Conservation (phyloP, 176 grass and related monocot species). For the Oryza nivara region DNA sequence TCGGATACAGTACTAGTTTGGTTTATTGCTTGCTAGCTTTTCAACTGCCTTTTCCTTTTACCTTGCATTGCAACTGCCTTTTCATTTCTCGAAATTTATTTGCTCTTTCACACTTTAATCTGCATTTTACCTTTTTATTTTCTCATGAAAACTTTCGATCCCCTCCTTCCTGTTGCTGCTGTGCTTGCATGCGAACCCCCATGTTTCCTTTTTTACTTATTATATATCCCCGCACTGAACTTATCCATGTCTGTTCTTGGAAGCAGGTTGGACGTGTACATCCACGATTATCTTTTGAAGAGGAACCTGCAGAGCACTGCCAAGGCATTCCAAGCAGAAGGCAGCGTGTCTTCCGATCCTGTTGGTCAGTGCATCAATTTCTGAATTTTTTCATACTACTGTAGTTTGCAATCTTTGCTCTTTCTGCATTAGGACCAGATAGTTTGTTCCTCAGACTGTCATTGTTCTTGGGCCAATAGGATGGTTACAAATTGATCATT, state of each 20-base stretch:
- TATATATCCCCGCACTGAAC: neutral
- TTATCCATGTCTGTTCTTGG: conserved; percentile 22
- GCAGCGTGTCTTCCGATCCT: conserved; percentile 57
- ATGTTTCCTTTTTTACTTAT: neutral
- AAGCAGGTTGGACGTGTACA: conserved; percentile 78
- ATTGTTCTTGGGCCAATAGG: neutral
- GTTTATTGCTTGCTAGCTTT: conserved; percentile 6
- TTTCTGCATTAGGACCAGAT: conserved; percentile 19
- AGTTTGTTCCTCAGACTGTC: neutral
- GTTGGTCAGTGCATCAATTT: conserved; percentile 56
- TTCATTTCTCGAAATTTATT: neutral
- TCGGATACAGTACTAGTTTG: neutral
- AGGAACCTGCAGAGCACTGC: conserved; percentile 64
- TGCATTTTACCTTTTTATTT: neutral
- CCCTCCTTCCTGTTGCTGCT: neutral
- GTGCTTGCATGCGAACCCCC: neutral
- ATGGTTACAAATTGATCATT: neutral
- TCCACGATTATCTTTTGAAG: conserved; percentile 79
- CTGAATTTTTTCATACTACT: neutral
- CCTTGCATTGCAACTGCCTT: neutral
- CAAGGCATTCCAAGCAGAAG: conserved; percentile 70
- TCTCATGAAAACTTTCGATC: neutral
- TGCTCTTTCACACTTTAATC: neutral
- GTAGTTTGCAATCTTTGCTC: conserved; percentile 2
- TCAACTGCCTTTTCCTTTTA: neutral